Base-by-base conservation (phyloP, 345 rosid genomes). In the Crucihimalaya himalaica region DNA sequence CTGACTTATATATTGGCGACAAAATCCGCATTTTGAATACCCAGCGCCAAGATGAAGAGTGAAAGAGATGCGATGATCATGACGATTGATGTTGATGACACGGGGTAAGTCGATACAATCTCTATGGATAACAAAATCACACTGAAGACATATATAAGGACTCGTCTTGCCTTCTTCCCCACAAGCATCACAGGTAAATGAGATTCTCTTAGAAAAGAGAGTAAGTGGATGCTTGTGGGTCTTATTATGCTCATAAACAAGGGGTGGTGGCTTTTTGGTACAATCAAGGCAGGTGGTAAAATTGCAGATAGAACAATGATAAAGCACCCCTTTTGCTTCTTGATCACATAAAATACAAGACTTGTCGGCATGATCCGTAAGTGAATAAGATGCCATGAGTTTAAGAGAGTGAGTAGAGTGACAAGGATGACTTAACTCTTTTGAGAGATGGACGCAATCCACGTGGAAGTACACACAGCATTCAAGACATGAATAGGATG, bases 401-500 rank as follows among this genome's bases (percentile, higher is more conserved):
- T 43, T 71, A 15, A 71, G 68, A 62, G 51, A 28, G 14, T 62
- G 69, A 39, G 0, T 18, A 50, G 53, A 21, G 34, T 71, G 68
- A 37, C 40, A 71, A 71, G 60, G 39, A 50, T 71, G 51, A 5
- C 18, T 52, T 48, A 61, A 2, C 68, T 71, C 75, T 35, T 37
- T 25, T 0, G 29, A 47, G 6, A 34, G n/a, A 34, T 8, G 5
- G 21, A 59, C 14, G 2, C 60, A 71, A 2, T 35, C 15, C 2
- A 35, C 8, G 34, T 70, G 67, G 56, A 58, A 59, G 15, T 21
- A 59, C 14, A 34, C 28, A 2, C 7, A 0, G 6, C 67, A 71
- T 59, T 34, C 15, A n/a, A 11, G n/a, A 48, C 75, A 71, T 34
- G 47, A 10, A 47, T 70, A 71, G 0, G 67, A 47, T 0, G 50